These are phyloP conservation scores for carrot (Daucus carota) DNA, from an alignment of 129 eudicot genomes.

Conservation along the genomic window DNA sequence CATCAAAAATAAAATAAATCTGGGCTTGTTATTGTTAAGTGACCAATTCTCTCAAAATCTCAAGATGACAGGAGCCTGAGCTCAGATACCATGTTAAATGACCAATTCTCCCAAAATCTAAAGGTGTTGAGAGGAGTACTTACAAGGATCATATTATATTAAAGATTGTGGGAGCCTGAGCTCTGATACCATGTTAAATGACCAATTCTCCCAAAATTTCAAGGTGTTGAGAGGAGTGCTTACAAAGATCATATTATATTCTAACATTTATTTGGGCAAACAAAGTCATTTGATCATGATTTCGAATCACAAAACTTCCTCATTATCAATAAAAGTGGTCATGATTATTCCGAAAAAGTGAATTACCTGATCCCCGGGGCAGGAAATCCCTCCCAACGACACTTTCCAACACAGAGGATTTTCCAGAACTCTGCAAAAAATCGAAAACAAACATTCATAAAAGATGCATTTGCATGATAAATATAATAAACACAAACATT, in stretches of 20 bases:
- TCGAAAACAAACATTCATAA: not conserved
- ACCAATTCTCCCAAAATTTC: too few species aligned
- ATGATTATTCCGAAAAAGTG: not conserved
- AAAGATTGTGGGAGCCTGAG: too few species aligned
- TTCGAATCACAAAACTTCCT: not conserved
- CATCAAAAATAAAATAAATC: not conserved
- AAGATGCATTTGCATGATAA: not conserved
- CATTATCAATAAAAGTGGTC: not conserved
- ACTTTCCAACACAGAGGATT: constrained; percentile 93
- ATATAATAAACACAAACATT: not conserved
- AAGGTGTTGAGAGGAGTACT: too few species aligned
- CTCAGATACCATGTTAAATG: too few species aligned
- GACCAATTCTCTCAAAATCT: too few species aligned
- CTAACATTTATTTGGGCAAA: not conserved
- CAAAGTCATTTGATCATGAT: not conserved
- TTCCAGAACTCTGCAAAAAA: constrained; percentile 72
- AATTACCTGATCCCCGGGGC: constrained; percentile 97
- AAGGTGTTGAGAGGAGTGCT: too few species aligned
- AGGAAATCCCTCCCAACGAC: constrained; percentile 95
- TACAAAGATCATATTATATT: too few species aligned
- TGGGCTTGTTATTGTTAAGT: not conserved
- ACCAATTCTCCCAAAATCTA: too few species aligned
- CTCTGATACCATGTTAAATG: too few species aligned
- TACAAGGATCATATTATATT: too few species aligned
- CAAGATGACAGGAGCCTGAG: too few species aligned